Base-by-base conservation (phyloP, 257 asterid genomes). In the Solanum appendiculatum region DNA sequence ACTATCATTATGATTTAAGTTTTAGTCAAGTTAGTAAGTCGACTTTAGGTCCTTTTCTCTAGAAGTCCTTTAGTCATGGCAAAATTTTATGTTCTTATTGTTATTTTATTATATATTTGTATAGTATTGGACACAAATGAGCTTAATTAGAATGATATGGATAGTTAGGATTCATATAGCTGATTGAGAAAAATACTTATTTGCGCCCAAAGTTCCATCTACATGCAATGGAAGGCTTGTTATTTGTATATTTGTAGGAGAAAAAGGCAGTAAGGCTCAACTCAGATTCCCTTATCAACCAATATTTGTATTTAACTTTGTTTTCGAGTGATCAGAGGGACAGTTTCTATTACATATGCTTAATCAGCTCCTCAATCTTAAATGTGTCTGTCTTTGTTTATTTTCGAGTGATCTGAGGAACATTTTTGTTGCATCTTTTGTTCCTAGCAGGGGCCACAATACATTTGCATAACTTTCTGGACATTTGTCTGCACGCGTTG, bases 401-500 rank as follows among this genome's bases (percentile, higher is more conserved):
- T 34, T 63, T 63, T 25, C 16, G 0, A 63, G 33, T 63, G 70
- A 63, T 31, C 77, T 69, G 42, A 63, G 3, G 70, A n/a, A 63
- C 40, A 7, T 31, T 33, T 31, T 69, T 39, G 25, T 77, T 77
- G 60, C 20, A 21, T 58, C 87, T 44, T 46, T 68, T 80, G 34
- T 20, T n/a, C 86, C 72, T 29, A 87, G 80, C 94, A 97, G 99
- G 99, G 98, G 87, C 98, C 98, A 36, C 99, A 97, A 87, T 97
- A 97, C 91, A 95, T 94, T 51, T 97, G 99, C 92, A 95, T 97
- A 42, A 94, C 95, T 58, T 97, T 95, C 91, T 94, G 96, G 96
- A 95, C 99, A 39, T 97, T 97, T 85, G 92, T 97, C 48, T 97
- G 99, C 95, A 93, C 99, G 39, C 95, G 83, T 72, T 97, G 99